These are phyloP conservation scores for Cercospora sesami DNA, from an alignment of 2,329 filamentous ascomycete genomes.

Conservation along the genomic window DNA sequence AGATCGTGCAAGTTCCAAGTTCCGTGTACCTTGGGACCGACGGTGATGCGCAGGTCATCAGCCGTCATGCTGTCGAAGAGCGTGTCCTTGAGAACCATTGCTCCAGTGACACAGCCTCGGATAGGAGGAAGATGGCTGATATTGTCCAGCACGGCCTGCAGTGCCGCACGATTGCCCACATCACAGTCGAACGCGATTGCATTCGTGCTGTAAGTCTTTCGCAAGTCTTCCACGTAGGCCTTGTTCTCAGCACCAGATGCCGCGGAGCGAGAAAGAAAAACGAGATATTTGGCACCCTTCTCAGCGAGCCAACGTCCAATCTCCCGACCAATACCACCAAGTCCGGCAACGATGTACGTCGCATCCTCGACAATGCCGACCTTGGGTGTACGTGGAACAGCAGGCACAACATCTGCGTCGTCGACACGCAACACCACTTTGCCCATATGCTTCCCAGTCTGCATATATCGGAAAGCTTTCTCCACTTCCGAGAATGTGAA, in stretches of 20 bases:
- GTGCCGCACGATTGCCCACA: constrained; percentile 9
- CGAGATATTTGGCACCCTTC: neutral
- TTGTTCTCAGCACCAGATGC: neutral
- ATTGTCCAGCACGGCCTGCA: constrained; percentile 27
- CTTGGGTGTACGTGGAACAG: neutral
- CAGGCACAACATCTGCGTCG: neutral
- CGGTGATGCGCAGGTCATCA: constrained; percentile 12
- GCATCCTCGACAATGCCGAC: neutral
- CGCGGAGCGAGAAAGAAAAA: neutral
- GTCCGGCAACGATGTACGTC: neutral
- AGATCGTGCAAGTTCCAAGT: constrained; percentile 32
- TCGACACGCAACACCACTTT: neutral
- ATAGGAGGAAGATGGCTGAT: constrained; percentile 37
- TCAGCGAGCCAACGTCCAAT: neutral
- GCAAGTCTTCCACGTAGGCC: neutral
- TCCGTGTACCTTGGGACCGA: constrained; percentile 34
- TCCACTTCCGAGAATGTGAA: neutral
- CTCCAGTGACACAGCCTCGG: constrained; percentile 45
- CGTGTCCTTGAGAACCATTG: constrained; percentile 37
- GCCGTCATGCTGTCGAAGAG: constrained; percentile 32
- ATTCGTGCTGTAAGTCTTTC: neutral
- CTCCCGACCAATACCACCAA: neutral
- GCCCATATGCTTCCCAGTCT: neutral
- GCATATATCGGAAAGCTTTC: neutral
- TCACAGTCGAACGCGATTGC: neutral